Evolutionary conservation across 2,329 filamentous ascomycete genomes (phyloP).

Genomic region (Tolypocladium cylindrosporum): DNA sequence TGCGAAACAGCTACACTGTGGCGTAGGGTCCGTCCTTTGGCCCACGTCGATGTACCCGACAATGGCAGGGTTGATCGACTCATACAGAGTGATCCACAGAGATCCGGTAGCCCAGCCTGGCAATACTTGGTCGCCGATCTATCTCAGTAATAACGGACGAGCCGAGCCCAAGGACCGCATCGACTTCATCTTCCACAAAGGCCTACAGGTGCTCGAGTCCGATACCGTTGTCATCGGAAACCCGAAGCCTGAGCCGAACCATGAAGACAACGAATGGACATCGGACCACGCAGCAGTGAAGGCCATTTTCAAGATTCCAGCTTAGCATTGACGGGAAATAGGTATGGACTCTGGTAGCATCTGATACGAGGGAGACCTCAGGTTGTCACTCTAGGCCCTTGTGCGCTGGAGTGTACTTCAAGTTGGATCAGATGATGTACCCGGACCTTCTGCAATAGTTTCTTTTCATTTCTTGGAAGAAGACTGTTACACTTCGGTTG

Average conservation of each 20-base stretch:
- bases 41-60: slow-evolving; percentile 22
- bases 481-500: too few species aligned
- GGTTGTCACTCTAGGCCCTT: too few species aligned
- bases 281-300: slow-evolving; percentile 25
- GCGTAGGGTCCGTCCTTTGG: slow-evolving; percentile 20
- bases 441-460: too few species aligned
- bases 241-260: slow-evolving; percentile 18
- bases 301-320: slow-evolving; percentile 12
- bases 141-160: slow-evolving; percentile 16
- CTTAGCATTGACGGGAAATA: not conserved
- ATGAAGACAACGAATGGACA: slow-evolving; percentile 26
- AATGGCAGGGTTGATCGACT: slow-evolving; percentile 23
- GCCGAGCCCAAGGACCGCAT: slow-evolving; percentile 28
- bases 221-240: slow-evolving; percentile 18
- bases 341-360: not conserved
- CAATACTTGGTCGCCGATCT: slow-evolving; percentile 28
- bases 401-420: not conserved
- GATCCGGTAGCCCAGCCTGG: slow-evolving; percentile 19
- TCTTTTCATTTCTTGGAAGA: too few species aligned
- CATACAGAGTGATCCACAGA: slow-evolving; percentile 22
- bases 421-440: not conserved
- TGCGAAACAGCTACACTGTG: slow-evolving; percentile 21
- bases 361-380: not conserved
- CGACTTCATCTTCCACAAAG: slow-evolving; percentile 28
- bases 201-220: slow-evolving; percentile 18